A percentile compares a stretch with the other conserved stretches of the same genome.
Evolutionary conservation across 768 basidiomycete species (phyloP).

Genomic region (Termitomyces sp.): DNA sequence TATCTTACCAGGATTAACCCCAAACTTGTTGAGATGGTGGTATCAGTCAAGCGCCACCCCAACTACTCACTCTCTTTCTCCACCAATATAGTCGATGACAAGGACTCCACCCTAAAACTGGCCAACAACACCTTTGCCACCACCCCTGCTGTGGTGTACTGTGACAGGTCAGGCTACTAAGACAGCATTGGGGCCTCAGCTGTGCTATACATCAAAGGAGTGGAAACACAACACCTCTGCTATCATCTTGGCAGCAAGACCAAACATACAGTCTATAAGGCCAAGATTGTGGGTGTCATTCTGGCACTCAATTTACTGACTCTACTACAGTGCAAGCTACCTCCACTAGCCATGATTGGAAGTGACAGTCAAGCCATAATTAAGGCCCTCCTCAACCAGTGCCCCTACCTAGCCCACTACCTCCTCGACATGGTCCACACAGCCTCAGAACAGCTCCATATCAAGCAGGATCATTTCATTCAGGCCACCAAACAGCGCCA

Average conservation of each 20-base stretch:
- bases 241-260: neutral
- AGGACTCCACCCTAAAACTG: no score
- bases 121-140: no score
- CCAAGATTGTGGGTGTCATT: neutral
- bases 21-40: neutral
- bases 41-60: neutral
- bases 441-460: no score
- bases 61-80: neutral
- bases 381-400: neutral
- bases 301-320: neutral
- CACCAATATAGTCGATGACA: no score
- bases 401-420: neutral
- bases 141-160: neutral
- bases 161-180: conserved; percentile 6
- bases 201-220: neutral
- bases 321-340: neutral
- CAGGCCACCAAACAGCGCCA: accelerated
- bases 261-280: neutral
- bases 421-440: neutral
- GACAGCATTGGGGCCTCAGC: conserved; percentile 1
- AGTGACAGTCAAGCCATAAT: neutral
- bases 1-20: neutral
- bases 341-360: neutral
- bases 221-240: no score
- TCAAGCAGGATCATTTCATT: no score